Evolutionary conservation across 2,329 filamentous ascomycete genomes (phyloP), one percentile per base, ranked within the genome.

Genomic region (Xylariaceae sp.): DNA sequence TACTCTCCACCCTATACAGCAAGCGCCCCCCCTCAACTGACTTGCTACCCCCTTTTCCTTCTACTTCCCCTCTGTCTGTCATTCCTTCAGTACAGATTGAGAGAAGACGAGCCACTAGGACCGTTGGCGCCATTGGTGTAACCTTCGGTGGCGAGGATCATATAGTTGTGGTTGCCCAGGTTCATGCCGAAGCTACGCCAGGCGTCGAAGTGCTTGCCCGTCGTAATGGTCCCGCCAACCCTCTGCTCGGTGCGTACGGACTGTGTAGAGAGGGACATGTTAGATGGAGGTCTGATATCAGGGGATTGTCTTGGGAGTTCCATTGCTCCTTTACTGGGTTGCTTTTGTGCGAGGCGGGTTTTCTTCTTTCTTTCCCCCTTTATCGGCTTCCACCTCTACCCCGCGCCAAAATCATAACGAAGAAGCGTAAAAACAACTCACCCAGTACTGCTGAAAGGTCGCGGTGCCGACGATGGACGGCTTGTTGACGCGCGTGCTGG

Each of bases 381-480:
- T n/a, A n/a, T n/a, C n/a, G n/a, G n/a, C n/a, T n/a, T n/a, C n/a
- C n/a, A n/a, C n/a, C n/a, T n/a, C n/a, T n/a, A n/a, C n/a, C n/a
- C n/a, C n/a, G n/a, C n/a, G n/a, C n/a, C n/a, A n/a, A n/a, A n/a
- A n/a, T n/a, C n/a, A n/a, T n/a, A n/a, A n/a, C n/a, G n/a, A n/a
- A n/a, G n/a, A n/a, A n/a, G n/a, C n/a, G n/a, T n/a, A n/a, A n/a
- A n/a, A n/a, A n/a, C 8, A 17, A 34, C 44, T 38, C 16, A 47
- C 44, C 44, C 68, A 75, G 54, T 69, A 77, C 60, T 76, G 71
- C 54, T 66, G 61, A 55, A 76, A 77, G 27, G 71, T 76, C 13
- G 61, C 48, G 9, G 70, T 74, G 31, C 73, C 73, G n/a, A 70
- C 60, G 47, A 77, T 76, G 2, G 65, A 70, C 0, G 73, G 71